These are phyloP conservation scores for Phytophthora uliginosa DNA, from an alignment of 352 stramenopile species.

Conservation along the genomic window DNA sequence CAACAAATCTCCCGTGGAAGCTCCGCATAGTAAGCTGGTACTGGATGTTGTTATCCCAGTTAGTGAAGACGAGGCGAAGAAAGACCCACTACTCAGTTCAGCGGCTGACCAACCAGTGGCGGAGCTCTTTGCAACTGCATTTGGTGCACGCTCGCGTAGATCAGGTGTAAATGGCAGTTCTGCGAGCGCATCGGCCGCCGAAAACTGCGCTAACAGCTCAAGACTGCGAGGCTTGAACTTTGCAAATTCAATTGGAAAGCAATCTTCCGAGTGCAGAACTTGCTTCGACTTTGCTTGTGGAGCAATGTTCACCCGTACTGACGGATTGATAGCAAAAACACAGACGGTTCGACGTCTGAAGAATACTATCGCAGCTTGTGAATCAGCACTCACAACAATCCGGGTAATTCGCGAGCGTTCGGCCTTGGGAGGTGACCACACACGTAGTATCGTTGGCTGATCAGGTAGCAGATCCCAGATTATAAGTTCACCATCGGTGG, in stretches of 20 bases:
- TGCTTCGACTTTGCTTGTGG: conserved; percentile 19
- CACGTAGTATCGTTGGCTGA: conserved; percentile 30
- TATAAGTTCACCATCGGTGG: conserved; percentile 40
- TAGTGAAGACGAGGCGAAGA: conserved; percentile 35
- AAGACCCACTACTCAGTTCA: conserved; percentile 32
- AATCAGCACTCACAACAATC: conserved; percentile 41
- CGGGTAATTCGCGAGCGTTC: conserved; percentile 37
- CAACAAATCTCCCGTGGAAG: conserved; percentile 42
- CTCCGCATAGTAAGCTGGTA: conserved; percentile 37
- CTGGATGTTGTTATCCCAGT: conserved; percentile 15
- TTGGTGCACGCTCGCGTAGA: conserved; percentile 28
- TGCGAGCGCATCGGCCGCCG: conserved; percentile 24
- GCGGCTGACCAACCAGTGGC: conserved; percentile 12
- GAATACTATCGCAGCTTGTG: conserved; percentile 36
- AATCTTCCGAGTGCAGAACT: conserved; percentile 43
- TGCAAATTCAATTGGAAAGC: conserved; percentile 35
- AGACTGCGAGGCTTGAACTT: conserved; percentile 53
- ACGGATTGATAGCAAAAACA: conserved; percentile 11
- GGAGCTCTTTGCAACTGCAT: conserved; percentile 21
- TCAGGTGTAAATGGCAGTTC: conserved; percentile 30
- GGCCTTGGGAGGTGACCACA: conserved; percentile 35
- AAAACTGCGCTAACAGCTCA: conserved; percentile 35
- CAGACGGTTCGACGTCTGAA: conserved; percentile 31
- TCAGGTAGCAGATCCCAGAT: conserved; percentile 41
- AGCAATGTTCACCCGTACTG: not conserved